These are phyloP conservation scores for Paspalum notatum DNA, from an alignment of 176 grass and related monocot species.

Conservation along the genomic window DNA sequence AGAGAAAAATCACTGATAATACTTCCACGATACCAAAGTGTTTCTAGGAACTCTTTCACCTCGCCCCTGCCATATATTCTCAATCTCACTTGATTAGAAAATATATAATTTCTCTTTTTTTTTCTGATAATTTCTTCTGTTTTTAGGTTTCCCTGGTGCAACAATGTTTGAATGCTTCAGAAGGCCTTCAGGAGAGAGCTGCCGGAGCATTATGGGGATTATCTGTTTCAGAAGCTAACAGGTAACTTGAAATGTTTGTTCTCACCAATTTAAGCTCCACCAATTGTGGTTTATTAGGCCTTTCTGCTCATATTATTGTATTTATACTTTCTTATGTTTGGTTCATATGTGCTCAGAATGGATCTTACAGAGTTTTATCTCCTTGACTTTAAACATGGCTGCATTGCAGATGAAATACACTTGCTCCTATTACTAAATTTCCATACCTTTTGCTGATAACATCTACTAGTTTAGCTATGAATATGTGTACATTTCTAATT, in stretches of 20 bases:
- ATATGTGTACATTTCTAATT: constrained; percentile 17
- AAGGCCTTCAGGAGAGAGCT: constrained; percentile 99
- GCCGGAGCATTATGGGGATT: constrained; percentile 98
- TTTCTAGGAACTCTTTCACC: constrained; percentile 24
- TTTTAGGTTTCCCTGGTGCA: constrained; percentile 84
- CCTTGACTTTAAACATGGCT: constrained; percentile 7
- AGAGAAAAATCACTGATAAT: constrained; percentile 32
- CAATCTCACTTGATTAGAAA: constrained; percentile 7
- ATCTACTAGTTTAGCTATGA: constrained; percentile 32
- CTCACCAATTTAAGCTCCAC: constrained; percentile 7
- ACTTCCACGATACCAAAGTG: constrained; percentile 31
- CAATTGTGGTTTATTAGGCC: not conserved
- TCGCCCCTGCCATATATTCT: constrained; percentile 10
- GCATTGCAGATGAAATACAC: constrained; percentile 14
- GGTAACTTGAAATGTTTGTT: constrained; percentile 55
- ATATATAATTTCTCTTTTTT: constrained; percentile 8
- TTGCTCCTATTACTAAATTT: constrained; percentile 24
- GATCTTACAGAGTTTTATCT: constrained; percentile 28
- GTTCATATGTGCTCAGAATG: constrained; percentile 26
- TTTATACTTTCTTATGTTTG: not conserved
- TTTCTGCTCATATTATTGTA: not conserved
- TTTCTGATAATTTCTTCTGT: constrained; percentile 37
- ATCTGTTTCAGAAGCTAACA: constrained; percentile 99
- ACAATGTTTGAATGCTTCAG: constrained; percentile 89
- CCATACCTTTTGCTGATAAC: constrained; percentile 17